Base-by-base conservation (phyloP, 805 yeast genomes). In the Hanseniaspora nectarophila region DNA sequence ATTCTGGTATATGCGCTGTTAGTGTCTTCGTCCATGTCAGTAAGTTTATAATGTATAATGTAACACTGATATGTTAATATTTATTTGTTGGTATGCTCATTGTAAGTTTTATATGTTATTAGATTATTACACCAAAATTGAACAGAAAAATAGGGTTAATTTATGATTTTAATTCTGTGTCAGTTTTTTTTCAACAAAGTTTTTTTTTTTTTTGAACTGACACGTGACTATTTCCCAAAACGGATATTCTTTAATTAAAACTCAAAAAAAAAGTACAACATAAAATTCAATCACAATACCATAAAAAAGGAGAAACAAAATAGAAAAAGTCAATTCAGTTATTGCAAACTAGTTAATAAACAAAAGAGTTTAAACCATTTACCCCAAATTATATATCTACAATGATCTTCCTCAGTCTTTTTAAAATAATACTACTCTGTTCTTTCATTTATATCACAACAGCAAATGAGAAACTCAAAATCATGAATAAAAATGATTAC, bases 191-290 rank as follows among this genome's bases (percentile, higher is more conserved):
- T 6, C 8, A 26, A 8, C 5, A 26, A 5, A 26, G 8, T 5
- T 26, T 6, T 26, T 8, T 26, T 8, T 6, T 26, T 26, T 26
- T 26, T 26, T 26, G 28, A 8, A 62, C 55, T 76, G n/a, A n/a
- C n/a, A n/a, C n/a, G n/a, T n/a, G n/a, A n/a, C n/a, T 75, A 3
- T 60, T 65, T 48, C 78, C 63, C 13, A 77, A 66, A 0, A 81
- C 80, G 5, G 59, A 54, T 16, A 70, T 53, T 6, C 67, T 60
- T 29, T 70, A 58, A 45, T 58, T 64, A 37, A 21, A 37, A 37
- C 40, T 35, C 40, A 40, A 40, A 40, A 40, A 40, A 40, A 40
- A 40, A 26, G 16, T n/a, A 40, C 5, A 23, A 23, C 5, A 23
- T 23, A 15, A 38, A 23, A 13, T 38, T 38, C 21, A 38, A 23